Evolutionary conservation across 257 asterid genomes (phyloP).

Genomic region (Solanum medicagineum): DNA sequence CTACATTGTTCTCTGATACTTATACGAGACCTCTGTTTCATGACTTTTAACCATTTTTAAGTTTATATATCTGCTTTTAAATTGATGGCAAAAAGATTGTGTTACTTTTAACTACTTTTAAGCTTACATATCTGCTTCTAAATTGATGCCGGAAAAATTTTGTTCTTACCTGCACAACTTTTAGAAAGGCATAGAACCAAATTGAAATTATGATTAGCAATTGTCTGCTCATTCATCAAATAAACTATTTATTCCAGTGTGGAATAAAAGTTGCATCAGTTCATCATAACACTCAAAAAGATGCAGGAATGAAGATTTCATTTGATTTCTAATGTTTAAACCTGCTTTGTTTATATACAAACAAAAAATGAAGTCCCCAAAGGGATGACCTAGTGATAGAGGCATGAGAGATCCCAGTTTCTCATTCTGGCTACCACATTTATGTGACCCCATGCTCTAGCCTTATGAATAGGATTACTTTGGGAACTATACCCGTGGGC

Average conservation of each 20-base stretch:
- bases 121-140: neutral
- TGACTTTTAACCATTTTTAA: neutral
- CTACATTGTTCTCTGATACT: neutral
- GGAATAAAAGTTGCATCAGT: neutral
- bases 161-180: neutral
- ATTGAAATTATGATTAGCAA: neutral
- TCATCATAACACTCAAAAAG: neutral
- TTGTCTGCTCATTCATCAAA: neutral
- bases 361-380: neutral
- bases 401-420: neutral
- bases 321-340: neutral
- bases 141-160: neutral
- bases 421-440: neutral
- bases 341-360: neutral
- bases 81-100: neutral
- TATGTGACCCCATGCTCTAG: neutral
- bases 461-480: neutral
- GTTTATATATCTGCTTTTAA: neutral
- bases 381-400: neutral
- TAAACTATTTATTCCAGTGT: neutral
- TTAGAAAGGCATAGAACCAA: neutral
- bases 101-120: neutral
- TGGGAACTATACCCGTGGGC: neutral
- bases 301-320: neutral
- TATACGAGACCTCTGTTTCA: neutral